Evolutionary conservation across 768 basidiomycete genomes (phyloP), one percentile per base, ranked within the genome.

Genomic region (Leccinum ochraceum): DNA sequence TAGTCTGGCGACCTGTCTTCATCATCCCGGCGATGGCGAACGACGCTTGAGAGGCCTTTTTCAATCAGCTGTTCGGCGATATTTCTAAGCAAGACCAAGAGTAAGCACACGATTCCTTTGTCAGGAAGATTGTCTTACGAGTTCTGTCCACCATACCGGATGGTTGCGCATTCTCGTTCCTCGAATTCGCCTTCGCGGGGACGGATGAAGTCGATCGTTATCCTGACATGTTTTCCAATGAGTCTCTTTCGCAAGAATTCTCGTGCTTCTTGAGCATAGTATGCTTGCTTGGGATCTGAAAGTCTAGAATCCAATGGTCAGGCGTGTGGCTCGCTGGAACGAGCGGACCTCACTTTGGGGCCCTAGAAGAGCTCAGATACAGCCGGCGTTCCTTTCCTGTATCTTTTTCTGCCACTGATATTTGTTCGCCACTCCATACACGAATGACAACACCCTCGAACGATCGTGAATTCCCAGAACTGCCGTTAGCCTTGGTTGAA

Each of bases 1-100:
- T 94, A 94, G 70, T 98, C 96, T 6, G 89, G 83, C n/a, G 95
- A 95, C 52, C 95, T 85, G 67, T 95, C 92, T 74, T 98, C 96
- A 69, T 98, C 96, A 66, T 96, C 95, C 22, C 93, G 86, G 69
- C 88, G 90, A 76, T 99, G 96, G 51, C 96, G 87, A 28, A 98
- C 86, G 10, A 91, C 89, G 58, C 86, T 90, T 4, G 94, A 93
- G 32, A 96, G 77, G 52, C 97, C 96, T 69, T 94, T 94, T 70
- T 98, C 97, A 55, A 98, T 86, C 36, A 99, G 77, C 71, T 94
- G 91, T 69, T 96, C 95, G 0, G 95, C 91, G 54, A 98, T 79
- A 70, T 97, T 98, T 56, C 92, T 96, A 64, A 17, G 53, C 28
- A 32, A 59, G n/a, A 56, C 39, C 20, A 53, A 22, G 58, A 55